These are phyloP conservation scores for Saturnispora saitoi DNA, from an alignment of 805 yeast species.

Conservation along the genomic window DNA sequence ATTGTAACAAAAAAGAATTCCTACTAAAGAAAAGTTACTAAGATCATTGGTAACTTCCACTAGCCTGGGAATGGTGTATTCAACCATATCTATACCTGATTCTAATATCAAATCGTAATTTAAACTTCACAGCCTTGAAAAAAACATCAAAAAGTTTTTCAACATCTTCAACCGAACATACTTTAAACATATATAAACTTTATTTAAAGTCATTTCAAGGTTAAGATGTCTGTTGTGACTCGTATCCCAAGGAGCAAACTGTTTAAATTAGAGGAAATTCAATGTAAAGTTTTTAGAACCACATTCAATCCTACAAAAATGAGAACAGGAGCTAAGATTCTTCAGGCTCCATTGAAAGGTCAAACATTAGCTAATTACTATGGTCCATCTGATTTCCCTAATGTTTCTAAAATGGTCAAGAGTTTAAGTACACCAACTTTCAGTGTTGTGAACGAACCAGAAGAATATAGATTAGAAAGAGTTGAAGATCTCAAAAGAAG, in stretches of 20 bases:
- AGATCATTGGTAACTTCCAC: conserved; percentile 32
- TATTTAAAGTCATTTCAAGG: too few relatives aligned
- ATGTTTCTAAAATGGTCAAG: conserved; percentile 32
- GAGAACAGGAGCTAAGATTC: conserved; percentile 67
- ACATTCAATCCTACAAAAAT: conserved; percentile 56
- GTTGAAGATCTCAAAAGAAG: conserved; percentile 65
- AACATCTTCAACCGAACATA: not conserved
- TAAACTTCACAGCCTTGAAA: conserved; percentile 1
- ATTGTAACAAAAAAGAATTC: conserved; percentile 37
- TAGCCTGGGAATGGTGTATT: not conserved
- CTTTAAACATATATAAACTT: not conserved
- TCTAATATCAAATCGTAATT: not conserved
- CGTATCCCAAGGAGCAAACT: conserved; percentile 32
- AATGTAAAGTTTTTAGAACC: conserved; percentile 60
- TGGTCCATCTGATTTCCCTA: conserved; percentile 64
- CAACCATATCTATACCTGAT: not conserved
- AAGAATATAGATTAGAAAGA: conserved; percentile 58
- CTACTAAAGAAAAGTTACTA: conserved; percentile 35
- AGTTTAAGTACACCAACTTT: conserved; percentile 21
- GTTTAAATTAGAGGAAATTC: conserved; percentile 46
- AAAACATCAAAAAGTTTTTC: conserved; percentile 2
- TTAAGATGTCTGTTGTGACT: conserved; percentile 15
- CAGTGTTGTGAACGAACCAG: conserved; percentile 56
- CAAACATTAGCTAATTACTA: conserved; percentile 63
- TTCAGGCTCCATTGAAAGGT: conserved; percentile 63